Percentiles rank a stretch among this genome's conserved stretches.
Conservation (phyloP, 352 stramenopile genomes). For the Pythium volutum region DNA sequence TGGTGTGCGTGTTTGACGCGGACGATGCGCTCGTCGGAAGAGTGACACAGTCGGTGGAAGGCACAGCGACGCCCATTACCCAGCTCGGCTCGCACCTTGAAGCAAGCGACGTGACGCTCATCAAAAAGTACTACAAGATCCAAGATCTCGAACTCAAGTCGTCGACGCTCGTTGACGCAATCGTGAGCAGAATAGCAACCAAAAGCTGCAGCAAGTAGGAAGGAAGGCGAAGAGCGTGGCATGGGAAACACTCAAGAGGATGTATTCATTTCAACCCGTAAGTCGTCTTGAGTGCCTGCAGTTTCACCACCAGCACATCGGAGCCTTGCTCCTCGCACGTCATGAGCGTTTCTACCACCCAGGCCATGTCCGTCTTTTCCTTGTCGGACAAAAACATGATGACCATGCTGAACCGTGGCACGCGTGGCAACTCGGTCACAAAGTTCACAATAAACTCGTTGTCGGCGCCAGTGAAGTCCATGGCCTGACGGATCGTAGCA, state of each 20-base stretch:
- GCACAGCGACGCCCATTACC: constrained; percentile 37
- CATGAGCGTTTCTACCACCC: constrained; percentile 33
- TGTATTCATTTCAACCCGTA: constrained; percentile 42
- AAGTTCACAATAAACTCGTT: constrained; percentile 36
- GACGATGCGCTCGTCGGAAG: constrained; percentile 38
- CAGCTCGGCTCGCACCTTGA: constrained; percentile 53
- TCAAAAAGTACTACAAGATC: constrained; percentile 87
- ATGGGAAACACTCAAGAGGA: neutral
- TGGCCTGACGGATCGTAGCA: constrained; percentile 20
- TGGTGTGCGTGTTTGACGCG: constrained; percentile 78
- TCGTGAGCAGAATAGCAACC: constrained; percentile 81
- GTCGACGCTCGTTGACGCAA: constrained; percentile 65
- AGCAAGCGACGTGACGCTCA: constrained; percentile 42
- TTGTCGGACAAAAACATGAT: constrained; percentile 71
- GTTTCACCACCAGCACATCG: constrained; percentile 2
- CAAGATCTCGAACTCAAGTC: constrained; percentile 65
- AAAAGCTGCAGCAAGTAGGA: constrained; percentile 88
- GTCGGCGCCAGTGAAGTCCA: constrained; percentile 26
- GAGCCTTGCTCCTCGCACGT: constrained; percentile 6
- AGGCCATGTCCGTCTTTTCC: constrained; percentile 58
- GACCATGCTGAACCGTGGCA: constrained; percentile 76
- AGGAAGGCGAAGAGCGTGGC: no score
- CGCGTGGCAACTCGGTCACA: constrained; percentile 34
- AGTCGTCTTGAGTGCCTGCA: constrained; percentile 37
- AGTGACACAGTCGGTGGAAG: constrained; percentile 47